A percentile compares a stretch with the other conserved stretches of the same genome.
phyloP scores from a whole-genome alignment of 2,329 filamentous ascomycete species.

The Fonsecaea monophora region DNA sequence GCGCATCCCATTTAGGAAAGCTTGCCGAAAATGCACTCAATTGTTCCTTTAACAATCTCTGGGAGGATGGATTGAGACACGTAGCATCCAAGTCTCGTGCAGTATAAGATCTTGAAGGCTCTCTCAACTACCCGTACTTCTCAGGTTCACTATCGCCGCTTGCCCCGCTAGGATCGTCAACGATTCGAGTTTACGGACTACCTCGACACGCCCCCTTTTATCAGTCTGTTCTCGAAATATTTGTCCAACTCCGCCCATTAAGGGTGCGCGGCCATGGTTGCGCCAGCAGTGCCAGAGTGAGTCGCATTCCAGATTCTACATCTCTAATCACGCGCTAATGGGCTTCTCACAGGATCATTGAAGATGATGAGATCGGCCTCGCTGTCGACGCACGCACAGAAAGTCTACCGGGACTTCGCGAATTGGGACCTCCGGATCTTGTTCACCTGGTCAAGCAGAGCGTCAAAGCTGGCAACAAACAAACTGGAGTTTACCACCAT shows the following conservation, averaged over 20 bases:
- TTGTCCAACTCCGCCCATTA: conserved; percentile 17
- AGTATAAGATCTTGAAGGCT: background rate
- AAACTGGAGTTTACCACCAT: conserved; percentile 97
- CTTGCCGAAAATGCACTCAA: conserved; percentile 11
- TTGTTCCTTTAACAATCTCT: conserved; percentile 4
- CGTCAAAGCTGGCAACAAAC: conserved; percentile 48
- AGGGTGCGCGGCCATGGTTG: conserved; percentile 63
- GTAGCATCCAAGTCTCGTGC: background rate
- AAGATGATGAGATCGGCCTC: conserved; percentile 83
- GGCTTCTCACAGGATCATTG: conserved; percentile 73
- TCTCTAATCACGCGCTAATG: conserved; percentile 24
- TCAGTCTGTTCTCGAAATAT: conserved; percentile 29
- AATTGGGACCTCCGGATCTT: conserved; percentile 93
- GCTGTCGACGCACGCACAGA: conserved; percentile 93
- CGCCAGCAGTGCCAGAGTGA: conserved; percentile 78
- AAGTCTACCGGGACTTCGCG: conserved; percentile 80
- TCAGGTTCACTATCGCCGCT: background rate
- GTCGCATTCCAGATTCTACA: conserved; percentile 44
- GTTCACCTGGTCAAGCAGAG: conserved; percentile 89
- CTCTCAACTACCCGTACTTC: background rate
- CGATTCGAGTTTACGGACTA: background rate
- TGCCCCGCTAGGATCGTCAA: background rate
- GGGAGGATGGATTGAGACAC: conserved; percentile 2
- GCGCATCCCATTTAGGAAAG: background rate
- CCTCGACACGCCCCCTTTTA: background rate